Evolutionary conservation across 129 eudicot genomes (phyloP).

Genomic region (Erigeron canadensis): DNA sequence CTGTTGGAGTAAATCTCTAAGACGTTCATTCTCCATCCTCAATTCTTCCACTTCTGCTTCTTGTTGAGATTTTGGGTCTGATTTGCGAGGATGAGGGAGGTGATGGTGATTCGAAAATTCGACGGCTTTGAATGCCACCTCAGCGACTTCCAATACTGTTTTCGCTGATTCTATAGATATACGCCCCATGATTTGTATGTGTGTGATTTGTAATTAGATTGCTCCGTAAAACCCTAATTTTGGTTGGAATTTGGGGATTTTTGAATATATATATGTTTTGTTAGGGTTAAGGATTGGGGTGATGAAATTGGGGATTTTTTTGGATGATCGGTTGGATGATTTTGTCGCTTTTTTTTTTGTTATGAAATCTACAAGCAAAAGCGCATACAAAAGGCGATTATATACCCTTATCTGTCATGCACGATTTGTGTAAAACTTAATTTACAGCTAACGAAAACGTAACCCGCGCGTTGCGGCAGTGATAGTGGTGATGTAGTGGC

Average conservation of each 20-base stretch:
- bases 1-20: conserved; percentile 61
- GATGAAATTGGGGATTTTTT: neutral
- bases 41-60: conserved; percentile 45
- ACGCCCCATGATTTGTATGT: conserved; percentile 21
- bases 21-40: conserved; percentile 66
- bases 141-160: conserved; percentile 92
- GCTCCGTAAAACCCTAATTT: conserved; percentile 18
- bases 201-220: neutral
- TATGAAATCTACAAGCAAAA: too few species aligned
- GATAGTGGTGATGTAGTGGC: too few species aligned
- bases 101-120: conserved; percentile 61
- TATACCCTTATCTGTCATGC: too few species aligned
- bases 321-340: neutral
- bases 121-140: conserved; percentile 73
- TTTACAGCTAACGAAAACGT: too few species aligned
- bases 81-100: conserved; percentile 20
- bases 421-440: too few species aligned
- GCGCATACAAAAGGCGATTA: too few species aligned
- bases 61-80: conserved; percentile 15
- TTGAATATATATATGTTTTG: neutral
- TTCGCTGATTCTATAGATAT: conserved; percentile 61
- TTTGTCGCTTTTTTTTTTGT: too few species aligned
- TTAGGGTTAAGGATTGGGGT: too few species aligned
- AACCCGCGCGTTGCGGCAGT: too few species aligned
- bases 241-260: conserved; percentile 13